phyloP scores from a whole-genome alignment of 768 basidiomycete species.

The Tulasnella calospora region DNA sequence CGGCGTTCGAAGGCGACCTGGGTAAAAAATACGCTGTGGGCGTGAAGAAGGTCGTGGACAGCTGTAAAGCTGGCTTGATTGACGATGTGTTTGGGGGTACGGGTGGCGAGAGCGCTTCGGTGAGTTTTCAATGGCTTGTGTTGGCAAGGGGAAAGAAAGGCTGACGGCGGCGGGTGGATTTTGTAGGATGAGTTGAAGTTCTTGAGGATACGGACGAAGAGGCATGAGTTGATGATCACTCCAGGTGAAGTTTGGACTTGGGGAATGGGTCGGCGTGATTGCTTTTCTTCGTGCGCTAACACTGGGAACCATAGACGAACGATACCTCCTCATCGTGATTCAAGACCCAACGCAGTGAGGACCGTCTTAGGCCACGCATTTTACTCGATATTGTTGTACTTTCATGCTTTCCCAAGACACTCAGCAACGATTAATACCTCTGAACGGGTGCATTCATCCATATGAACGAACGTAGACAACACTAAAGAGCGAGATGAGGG shows the following conservation, averaged over 20 bases:
- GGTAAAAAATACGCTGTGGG: slow-evolving; percentile 69
- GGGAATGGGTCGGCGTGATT: not conserved
- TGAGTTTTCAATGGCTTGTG: slow-evolving; percentile 37
- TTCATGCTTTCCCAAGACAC: too few relatives aligned
- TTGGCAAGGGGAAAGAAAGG: too few relatives aligned
- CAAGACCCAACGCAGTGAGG: slow-evolving; percentile 53
- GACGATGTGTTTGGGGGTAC: slow-evolving; percentile 51
- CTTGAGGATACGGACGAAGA: slow-evolving; percentile 83
- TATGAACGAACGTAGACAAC: not conserved
- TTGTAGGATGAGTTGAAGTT: slow-evolving; percentile 78
- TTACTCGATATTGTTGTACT: not conserved
- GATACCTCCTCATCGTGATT: slow-evolving; percentile 76
- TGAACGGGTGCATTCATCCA: not conserved
- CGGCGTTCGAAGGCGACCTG: slow-evolving; percentile 80
- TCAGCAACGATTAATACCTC: too few relatives aligned
- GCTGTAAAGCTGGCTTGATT: slow-evolving; percentile 64
- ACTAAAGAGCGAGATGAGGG: not conserved
- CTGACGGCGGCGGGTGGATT: not conserved
- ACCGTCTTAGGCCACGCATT: not conserved
- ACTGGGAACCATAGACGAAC: slow-evolving; percentile 52
- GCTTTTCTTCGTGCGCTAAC: not conserved
- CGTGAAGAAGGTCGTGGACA: slow-evolving; percentile 69
- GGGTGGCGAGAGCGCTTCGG: slow-evolving; percentile 54
- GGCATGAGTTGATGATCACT: slow-evolving; percentile 92
- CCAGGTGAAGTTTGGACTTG: slow-evolving; percentile 55